Percentiles rank a stretch among this genome's conserved stretches.
phyloP scores from a whole-genome alignment of 352 stramenopile genomes.

The Phytophthora litchii region DNA sequence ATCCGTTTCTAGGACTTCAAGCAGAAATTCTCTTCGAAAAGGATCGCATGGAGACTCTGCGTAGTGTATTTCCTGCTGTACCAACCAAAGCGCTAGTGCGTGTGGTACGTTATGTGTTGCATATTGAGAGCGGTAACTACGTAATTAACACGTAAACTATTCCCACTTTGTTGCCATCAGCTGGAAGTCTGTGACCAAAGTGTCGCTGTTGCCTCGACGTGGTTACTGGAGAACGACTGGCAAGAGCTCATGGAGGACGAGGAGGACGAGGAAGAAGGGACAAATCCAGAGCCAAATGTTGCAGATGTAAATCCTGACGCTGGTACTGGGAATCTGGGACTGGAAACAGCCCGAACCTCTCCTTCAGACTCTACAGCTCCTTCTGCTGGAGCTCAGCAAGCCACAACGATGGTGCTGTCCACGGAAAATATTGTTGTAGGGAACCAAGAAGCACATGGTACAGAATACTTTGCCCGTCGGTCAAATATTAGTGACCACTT shows the following conservation, averaged over 20 bases:
- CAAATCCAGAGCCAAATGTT: not conserved
- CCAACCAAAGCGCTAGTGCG: conserved; percentile 38
- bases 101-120: conserved; percentile 34
- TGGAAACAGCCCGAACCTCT: not conserved
- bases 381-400: not conserved
- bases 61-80: conserved; percentile 47
- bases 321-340: too few species aligned
- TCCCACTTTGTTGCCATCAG: conserved; percentile 15
- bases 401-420: conserved; percentile 23
- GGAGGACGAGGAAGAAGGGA: conserved; percentile 1
- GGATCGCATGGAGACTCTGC: conserved; percentile 47
- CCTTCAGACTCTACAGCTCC: not conserved
- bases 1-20: too few species aligned
- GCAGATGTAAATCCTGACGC: not conserved
- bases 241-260: conserved; percentile 37
- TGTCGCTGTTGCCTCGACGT: conserved; percentile 58
- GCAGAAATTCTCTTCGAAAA: too few species aligned
- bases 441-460: conserved; percentile 1
- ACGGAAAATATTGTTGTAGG: conserved; percentile 3
- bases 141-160: too few species aligned
- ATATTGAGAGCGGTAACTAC: not conserved
- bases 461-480: not conserved
- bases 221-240: conserved; percentile 70
- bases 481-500: not conserved
- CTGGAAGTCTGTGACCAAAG: conserved; percentile 59